Evolutionary conservation across 768 basidiomycete genomes (phyloP).

Genomic region (Gymnopilus junonius): DNA sequence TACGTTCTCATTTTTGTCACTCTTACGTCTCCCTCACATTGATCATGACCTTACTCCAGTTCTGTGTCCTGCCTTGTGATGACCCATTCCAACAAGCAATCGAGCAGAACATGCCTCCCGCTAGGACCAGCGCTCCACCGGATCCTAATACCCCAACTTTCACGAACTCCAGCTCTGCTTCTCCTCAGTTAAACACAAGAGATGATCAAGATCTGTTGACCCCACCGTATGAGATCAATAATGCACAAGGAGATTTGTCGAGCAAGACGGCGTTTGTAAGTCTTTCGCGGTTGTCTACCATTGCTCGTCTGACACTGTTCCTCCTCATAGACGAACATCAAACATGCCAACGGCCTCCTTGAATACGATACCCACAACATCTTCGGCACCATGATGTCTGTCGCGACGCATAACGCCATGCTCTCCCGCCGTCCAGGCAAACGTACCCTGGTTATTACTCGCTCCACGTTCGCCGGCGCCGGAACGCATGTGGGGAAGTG

Average conservation of each 20-base stretch:
- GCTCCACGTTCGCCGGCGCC: slow-evolving; percentile 75
- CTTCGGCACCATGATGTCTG: slow-evolving; percentile 76
- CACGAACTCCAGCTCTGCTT: slow-evolving; percentile 10
- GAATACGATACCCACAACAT: slow-evolving; percentile 72
- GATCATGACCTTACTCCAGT: slow-evolving; percentile 49
- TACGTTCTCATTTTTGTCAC: slow-evolving; percentile 24
- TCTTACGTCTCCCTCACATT: background rate
- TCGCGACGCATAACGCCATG: slow-evolving; percentile 63
- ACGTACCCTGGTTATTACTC: slow-evolving; percentile 69
- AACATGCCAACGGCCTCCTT: slow-evolving; percentile 59
- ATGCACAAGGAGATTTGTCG: slow-evolving; percentile 57
- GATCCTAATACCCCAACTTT: slow-evolving; percentile 59
- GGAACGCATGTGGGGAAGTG: slow-evolving; percentile 73
- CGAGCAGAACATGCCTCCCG: slow-evolving; percentile 56
- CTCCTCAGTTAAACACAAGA: slow-evolving; percentile 21
- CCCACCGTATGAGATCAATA: slow-evolving; percentile 65
- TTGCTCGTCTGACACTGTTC: background rate
- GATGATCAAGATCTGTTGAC: slow-evolving; percentile 45
- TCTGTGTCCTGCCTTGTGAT: slow-evolving; percentile 64
- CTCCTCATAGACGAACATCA: slow-evolving; percentile 41
- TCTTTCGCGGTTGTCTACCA: background rate
- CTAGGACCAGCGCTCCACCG: slow-evolving; percentile 52
- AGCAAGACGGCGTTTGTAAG: slow-evolving; percentile 59
- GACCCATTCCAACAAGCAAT: slow-evolving; percentile 64
- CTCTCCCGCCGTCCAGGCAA: slow-evolving; percentile 62